Evolutionary conservation across 345 rosid species (phyloP), one percentile per base, ranked within the genome.

Genomic region (Noccaea bulbosa): DNA sequence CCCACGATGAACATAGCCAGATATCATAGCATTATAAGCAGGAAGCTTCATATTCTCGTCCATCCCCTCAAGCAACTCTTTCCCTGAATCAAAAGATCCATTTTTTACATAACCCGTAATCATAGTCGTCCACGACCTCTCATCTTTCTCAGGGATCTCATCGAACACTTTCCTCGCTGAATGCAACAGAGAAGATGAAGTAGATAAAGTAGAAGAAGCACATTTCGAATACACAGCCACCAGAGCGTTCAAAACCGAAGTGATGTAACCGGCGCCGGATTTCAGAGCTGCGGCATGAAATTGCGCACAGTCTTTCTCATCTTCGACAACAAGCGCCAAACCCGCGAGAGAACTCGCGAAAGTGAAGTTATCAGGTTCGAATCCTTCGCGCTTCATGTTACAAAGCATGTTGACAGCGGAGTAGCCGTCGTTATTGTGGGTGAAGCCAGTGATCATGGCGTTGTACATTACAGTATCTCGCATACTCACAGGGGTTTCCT

Each of bases 101-200:
- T 78, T 78, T 22, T 73, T 78, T 1, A 73, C 78, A 68, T 78
- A 78, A 32, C 71, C 67, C 1, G 74, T 78, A 35, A 78, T 24
- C 81, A 78, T 78, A 48, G 70, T 78, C 15, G 81, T 78, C 81
- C 81, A 78, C 7, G 81, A 72, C 66, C 77, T 61, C 78, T 78
- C 81, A 34, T 78, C 81, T 61, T 67, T 78, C 34, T 30, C 53
- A 54, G 63, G 66, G 20, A 78, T 78, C 55, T 78, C 78, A 55
- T 78, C 81, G 49, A 73, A 78, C 67, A 78, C 70, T 50, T 24
- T 62, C 52, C 81, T 67, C 37, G 78, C 74, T 3, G 71, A 55
- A 16, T 38, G 24, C 51, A 78, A 27, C 40, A 40, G 27, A 20
- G 66, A 65, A 16, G 53, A 50, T 15, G 75, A 37, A 24, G 44